These are phyloP conservation scores for Colletotrichum aenigma DNA, from an alignment of 2,329 filamentous ascomycete genomes.

Conservation along the genomic window DNA sequence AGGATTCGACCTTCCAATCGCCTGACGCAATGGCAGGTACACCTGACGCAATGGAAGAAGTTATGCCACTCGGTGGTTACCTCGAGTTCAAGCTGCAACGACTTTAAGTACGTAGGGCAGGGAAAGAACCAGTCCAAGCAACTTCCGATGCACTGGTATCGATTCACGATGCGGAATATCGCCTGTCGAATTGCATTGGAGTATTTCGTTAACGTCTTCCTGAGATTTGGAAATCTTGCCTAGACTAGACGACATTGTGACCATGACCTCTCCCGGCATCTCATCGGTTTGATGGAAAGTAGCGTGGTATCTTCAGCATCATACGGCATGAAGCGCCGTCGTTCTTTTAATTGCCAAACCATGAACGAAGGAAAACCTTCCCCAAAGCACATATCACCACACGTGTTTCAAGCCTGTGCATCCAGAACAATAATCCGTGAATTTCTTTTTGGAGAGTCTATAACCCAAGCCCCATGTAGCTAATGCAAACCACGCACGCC, in stretches of 20 bases:
- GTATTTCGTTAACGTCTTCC: background rate
- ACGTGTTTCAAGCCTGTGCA: background rate
- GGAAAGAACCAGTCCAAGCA: background rate
- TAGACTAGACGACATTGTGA: background rate
- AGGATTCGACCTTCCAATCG: background rate
- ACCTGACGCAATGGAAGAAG: background rate
- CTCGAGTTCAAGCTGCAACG: background rate
- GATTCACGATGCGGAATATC: background rate
- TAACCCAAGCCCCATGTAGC: background rate
- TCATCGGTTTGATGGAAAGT: background rate
- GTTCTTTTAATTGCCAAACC: background rate
- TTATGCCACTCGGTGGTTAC: background rate
- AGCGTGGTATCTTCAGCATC: background rate
- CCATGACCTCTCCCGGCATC: background rate
- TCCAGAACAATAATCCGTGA: background rate
- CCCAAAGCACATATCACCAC: background rate
- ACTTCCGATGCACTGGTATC: background rate
- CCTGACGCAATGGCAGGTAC: background rate
- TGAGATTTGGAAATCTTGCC: background rate
- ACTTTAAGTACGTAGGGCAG: background rate
- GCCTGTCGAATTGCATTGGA: background rate
- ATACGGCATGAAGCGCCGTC: background rate
- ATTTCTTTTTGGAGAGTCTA: constrained; percentile 10
- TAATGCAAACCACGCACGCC: background rate
- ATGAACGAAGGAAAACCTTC: background rate